A percentile compares a stretch with the other conserved stretches of the same genome.
Conservation (phyloP, 1,284 basidiomycete genomes). For the Caloboletus inedulis region DNA sequence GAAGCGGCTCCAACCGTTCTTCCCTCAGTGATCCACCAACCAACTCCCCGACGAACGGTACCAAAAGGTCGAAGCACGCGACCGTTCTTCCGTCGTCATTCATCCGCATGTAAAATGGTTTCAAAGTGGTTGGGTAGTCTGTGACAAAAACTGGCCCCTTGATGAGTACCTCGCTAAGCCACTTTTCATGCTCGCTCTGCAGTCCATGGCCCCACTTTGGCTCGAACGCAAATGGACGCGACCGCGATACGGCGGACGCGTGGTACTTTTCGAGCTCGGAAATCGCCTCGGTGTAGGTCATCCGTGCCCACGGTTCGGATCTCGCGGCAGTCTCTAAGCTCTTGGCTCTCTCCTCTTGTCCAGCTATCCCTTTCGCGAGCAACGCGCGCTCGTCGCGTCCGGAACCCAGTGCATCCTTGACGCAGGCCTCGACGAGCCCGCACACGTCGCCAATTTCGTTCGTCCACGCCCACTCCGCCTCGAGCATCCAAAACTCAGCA, state of each 20-base stretch:
- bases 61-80: conserved; percentile 91
- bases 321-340: conserved; percentile 37
- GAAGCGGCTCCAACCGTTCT: conserved; percentile 64
- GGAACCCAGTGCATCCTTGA: conserved; percentile 47
- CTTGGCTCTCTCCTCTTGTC: conserved; percentile 19
- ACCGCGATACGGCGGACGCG: conserved; percentile 19
- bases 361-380: conserved; percentile 39
- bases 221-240: conserved; percentile 48
- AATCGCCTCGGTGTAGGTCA: conserved; percentile 82
- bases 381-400: conserved; percentile 33
- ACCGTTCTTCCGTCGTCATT: conserved; percentile 60
- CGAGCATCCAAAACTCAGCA: conserved; percentile 98
- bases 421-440: conserved; percentile 64
- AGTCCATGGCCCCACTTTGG: conserved; percentile 73
- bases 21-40: conserved; percentile 91
- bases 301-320: conserved; percentile 56
- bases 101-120: conserved; percentile 95
- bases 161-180: conserved; percentile 69
- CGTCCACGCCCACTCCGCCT: conserved; percentile 82
- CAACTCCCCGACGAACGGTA: conserved; percentile 88
- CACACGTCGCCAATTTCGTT: conserved; percentile 56
- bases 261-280: conserved; percentile 49
- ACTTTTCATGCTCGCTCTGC: conserved; percentile 90
- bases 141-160: conserved; percentile 86
- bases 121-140: conserved; percentile 79